These are phyloP conservation scores for Lasiodiplodia theobromae DNA, from an alignment of 2,329 filamentous ascomycete species.

Conservation along the genomic window DNA sequence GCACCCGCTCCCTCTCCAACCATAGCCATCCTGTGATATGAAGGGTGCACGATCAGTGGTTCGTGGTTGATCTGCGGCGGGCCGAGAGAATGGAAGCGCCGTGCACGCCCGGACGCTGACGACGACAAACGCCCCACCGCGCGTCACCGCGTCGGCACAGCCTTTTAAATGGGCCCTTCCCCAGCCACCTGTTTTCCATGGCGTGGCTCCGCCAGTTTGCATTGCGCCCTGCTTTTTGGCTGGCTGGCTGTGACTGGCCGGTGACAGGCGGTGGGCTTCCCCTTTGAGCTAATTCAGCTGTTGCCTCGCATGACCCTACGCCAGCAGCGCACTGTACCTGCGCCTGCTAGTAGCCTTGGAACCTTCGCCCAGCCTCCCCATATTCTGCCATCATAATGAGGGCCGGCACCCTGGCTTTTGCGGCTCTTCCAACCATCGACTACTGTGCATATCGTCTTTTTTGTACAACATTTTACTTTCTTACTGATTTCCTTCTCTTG, in stretches of 20 bases:
- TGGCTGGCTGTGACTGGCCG: not conserved
- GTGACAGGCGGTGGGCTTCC: not conserved
- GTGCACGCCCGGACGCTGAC: conserved; percentile 25
- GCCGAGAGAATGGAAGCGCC: not conserved
- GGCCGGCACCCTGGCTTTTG: conserved; percentile 11
- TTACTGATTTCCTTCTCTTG: not conserved
- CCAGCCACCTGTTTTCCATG: conserved; percentile 16
- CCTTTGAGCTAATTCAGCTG: not conserved
- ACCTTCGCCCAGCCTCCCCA: conserved; percentile 19
- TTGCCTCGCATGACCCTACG: conserved; percentile 3
- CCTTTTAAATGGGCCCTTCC: conserved; percentile 5
- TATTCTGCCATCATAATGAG: conserved; percentile 17
- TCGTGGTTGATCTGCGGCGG: conserved; percentile 1
- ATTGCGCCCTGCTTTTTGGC: not conserved
- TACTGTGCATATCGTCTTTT: conserved; percentile 14
- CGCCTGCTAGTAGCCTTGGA: not conserved
- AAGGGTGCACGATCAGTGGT: not conserved
- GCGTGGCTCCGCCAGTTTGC: not conserved
- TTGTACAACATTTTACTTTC: not conserved
- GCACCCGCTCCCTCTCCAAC: not conserved
- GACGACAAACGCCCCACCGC: conserved; percentile 27
- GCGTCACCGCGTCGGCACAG: conserved; percentile 18
- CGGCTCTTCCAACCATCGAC: conserved; percentile 15
- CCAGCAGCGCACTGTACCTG: conserved; percentile 7
- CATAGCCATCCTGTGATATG: not conserved